Evolutionary conservation across 345 rosid species (phyloP).

Genomic region (Ricinus communis): DNA sequence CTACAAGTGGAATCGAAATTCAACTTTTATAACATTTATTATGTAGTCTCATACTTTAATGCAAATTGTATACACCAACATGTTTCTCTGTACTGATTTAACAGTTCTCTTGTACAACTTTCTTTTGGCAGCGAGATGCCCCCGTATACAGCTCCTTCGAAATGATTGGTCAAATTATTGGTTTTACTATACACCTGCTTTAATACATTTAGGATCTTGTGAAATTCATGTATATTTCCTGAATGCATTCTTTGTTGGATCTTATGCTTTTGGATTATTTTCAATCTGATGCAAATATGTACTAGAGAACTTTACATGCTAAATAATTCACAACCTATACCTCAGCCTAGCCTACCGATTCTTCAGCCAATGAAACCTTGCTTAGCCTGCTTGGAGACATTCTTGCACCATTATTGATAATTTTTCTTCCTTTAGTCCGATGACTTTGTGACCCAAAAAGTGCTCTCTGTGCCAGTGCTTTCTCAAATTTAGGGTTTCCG

Average conservation of each 20-base stretch:
- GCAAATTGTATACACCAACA: too few relatives aligned
- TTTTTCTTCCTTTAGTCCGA: slow-evolving; percentile 30
- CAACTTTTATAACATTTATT: too few relatives aligned
- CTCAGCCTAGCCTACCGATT: slow-evolving; percentile 17
- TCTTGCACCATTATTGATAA: slow-evolving; percentile 16
- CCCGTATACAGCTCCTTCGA: too few relatives aligned
- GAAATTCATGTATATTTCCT: too few relatives aligned
- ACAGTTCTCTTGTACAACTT: too few relatives aligned
- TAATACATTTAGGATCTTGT: too few relatives aligned
- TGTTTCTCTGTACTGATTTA: too few relatives aligned
- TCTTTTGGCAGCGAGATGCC: too few relatives aligned
- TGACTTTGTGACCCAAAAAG: slow-evolving; percentile 35
- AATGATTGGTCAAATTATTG: too few relatives aligned
- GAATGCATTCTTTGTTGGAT: neutral
- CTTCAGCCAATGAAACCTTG: slow-evolving; percentile 53
- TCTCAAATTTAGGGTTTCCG: slow-evolving; percentile 32
- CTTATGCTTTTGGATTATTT: neutral
- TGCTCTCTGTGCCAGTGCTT: slow-evolving; percentile 46
- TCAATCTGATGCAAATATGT: neutral
- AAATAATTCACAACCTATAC: slow-evolving; percentile 3
- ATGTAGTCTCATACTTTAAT: too few relatives aligned
- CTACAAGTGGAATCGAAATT: too few relatives aligned
- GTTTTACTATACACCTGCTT: too few relatives aligned
- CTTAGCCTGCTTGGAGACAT: slow-evolving; percentile 47
- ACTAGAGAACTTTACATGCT: neutral